Evolutionary conservation across 495 filamentous ascomycete species (phyloP).

Genomic region (Astrocystis sublimbata): DNA sequence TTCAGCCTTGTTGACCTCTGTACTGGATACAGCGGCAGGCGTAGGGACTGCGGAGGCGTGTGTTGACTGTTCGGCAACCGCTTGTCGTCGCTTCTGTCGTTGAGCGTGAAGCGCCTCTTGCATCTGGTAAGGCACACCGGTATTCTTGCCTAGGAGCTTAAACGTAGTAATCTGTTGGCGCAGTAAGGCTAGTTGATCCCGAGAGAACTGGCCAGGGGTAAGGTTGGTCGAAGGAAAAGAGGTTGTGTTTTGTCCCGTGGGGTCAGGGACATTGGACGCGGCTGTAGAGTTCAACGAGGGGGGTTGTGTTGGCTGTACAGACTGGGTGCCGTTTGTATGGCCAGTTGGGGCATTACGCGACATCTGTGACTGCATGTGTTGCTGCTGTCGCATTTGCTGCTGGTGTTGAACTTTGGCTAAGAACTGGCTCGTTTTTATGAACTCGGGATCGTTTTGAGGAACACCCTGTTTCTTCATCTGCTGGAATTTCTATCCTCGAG

Average conservation of each 20-base stretch:
- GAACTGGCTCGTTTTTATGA: constrained; percentile 68
- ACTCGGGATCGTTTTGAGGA: constrained; percentile 74
- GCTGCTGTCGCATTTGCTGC: constrained; percentile 51
- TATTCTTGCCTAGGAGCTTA: constrained; percentile 77
- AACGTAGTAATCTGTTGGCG: constrained; percentile 81
- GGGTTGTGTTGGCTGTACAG: constrained; percentile 36
- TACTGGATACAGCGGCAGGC: constrained; percentile 42
- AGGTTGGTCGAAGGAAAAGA: constrained; percentile 45
- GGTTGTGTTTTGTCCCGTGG: constrained; percentile 29
- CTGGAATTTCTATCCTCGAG: constrained; percentile 65
- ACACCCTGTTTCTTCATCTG: constrained; percentile 79
- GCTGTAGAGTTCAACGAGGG: constrained; percentile 39
- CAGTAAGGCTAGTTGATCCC: constrained; percentile 68
- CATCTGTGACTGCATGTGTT: constrained; percentile 42
- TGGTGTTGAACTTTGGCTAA: constrained; percentile 67
- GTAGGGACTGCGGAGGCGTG: constrained; percentile 42
- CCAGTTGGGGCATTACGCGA: constrained; percentile 46
- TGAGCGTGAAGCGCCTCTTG: constrained; percentile 75
- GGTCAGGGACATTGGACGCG: constrained; percentile 32
- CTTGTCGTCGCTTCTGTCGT: constrained; percentile 63
- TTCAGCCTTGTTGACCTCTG: constrained; percentile 30
- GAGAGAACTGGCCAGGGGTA: constrained; percentile 59
- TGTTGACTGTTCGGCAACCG: constrained; percentile 56
- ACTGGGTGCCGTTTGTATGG: constrained; percentile 47
- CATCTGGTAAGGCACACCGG: constrained; percentile 69